phyloP scores from a whole-genome alignment of 306 rosid species.

The Gynostemma pentaphyllum region DNA sequence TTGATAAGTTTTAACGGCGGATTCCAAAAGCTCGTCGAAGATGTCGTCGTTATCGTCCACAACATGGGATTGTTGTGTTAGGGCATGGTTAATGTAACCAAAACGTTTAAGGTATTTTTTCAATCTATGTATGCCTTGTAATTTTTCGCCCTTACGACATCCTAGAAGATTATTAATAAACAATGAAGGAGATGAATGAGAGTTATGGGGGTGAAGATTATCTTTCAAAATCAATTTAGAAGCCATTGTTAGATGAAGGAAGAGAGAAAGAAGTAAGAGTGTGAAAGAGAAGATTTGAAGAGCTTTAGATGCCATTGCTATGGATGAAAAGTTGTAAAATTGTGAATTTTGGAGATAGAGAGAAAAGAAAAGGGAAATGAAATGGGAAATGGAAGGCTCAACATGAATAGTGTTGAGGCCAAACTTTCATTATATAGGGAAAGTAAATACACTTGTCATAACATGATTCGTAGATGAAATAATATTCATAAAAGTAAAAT shows the following conservation, averaged over 20 bases:
- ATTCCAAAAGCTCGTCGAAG: constrained; percentile 23
- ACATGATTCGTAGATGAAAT: no score
- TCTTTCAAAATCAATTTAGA: not conserved
- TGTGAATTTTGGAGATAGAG: no score
- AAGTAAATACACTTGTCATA: no score
- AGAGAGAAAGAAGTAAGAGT: not conserved
- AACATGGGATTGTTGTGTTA: not conserved
- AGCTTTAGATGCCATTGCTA: constrained; percentile 10
- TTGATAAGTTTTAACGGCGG: constrained; percentile 33
- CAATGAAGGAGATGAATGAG: constrained; percentile 12
- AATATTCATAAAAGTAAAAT: no score
- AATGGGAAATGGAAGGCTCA: no score
- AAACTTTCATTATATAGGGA: no score
- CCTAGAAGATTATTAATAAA: constrained; percentile 24
- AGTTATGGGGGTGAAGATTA: constrained; percentile 7
- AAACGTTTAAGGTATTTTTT: constrained; percentile 21
- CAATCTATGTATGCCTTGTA: constrained; percentile 22
- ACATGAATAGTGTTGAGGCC: no score
- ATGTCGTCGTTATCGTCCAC: not conserved
- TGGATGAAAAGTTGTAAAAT: not conserved
- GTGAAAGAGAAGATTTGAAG: not conserved
- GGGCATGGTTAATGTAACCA: constrained; percentile 22
- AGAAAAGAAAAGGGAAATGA: no score
- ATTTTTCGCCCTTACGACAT: constrained; percentile 21
- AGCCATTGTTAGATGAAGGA: not conserved